Conservation (phyloP, 2,329 filamentous ascomycete genomes). For the Fusarium heterosporum region DNA sequence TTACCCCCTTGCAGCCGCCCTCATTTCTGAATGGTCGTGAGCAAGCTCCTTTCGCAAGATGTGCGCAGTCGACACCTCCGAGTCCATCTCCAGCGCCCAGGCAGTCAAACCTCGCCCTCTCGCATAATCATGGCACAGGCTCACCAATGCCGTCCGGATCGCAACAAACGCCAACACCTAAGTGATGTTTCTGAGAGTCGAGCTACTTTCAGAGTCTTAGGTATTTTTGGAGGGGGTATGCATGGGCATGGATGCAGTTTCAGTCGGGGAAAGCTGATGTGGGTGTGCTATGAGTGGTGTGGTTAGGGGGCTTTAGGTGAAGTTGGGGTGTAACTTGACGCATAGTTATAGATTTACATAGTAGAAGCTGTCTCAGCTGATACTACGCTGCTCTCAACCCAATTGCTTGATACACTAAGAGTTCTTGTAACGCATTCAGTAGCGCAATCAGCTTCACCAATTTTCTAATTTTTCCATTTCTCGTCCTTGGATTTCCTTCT, state of each 20-base stretch:
- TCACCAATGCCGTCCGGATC: background rate
- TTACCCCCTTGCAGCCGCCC: conserved; percentile 7
- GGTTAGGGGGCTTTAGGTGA: background rate
- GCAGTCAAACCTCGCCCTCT: background rate
- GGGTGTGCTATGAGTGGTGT: background rate
- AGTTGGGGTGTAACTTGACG: conserved; percentile 4
- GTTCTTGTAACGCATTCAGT: too few species aligned
- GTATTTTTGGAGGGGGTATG: conserved; percentile 3
- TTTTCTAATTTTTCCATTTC: too few species aligned
- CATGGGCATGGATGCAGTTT: background rate
- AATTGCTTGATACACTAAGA: too few species aligned
- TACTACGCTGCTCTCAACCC: too few species aligned
- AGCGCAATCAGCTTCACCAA: too few species aligned
- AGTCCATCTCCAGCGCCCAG: conserved; percentile 41
- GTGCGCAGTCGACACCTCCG: conserved; percentile 30
- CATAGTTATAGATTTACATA: background rate
- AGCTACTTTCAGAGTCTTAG: background rate
- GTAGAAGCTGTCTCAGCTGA: too few species aligned
- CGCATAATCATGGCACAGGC: background rate
- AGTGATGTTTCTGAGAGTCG: background rate
- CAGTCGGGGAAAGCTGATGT: background rate
- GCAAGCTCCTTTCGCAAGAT: background rate
- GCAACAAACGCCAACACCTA: background rate
- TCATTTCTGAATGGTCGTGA: background rate
- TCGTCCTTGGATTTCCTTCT: too few species aligned